Evolutionary conservation across 495 filamentous ascomycete genomes (phyloP), one percentile per base, ranked within the genome.

Genomic region (Penicillium crystallinum): DNA sequence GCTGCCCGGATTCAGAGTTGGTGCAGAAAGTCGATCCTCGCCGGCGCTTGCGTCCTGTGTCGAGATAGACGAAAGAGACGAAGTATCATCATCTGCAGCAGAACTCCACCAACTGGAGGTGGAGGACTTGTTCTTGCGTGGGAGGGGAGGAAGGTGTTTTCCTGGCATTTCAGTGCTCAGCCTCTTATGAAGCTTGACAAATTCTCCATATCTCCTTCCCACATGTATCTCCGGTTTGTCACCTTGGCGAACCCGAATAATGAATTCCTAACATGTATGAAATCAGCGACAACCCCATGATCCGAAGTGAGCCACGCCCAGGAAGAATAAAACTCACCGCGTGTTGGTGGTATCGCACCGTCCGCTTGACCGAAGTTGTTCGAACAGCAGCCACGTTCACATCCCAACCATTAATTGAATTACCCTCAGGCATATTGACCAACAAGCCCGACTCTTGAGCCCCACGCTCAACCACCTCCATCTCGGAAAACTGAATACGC

Each of bases 381-480:
- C 91, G 81, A 40, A 98, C 93, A 22, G 86, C 89, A 15, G 91
- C 91, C 46, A 98, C 87, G 72, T 98, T 98, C 53, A 97, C 83
- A 68, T 97, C 91, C 93, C 93, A 97, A 7, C 89, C 91, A 70
- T 98, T 89, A 42, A 95, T 86, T 49, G 84, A 82, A 70, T 96
- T 82, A 0, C 93, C 95, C 66, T 97, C 89, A 0, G 93, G 95
- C 57, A 89, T 75, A 42, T 92, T 92, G 18, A 87, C 78, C 8
- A 95, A 69, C 43, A 98, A 72, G 0, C 95, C 95, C 22, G 88
- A 86, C 35, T 96, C 90, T 59, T 95, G 90, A 11, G 93, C 91
- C 18, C 91, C 88, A 35, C 90, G 81, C 55, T 98, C 93, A 15
- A 97, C 90, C 17, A 97, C 88, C 64, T 97, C 93, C 68, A 98